Conservation (phyloP, 2,329 filamentous ascomycete species). For the Zymoseptoria pseudotritici region DNA sequence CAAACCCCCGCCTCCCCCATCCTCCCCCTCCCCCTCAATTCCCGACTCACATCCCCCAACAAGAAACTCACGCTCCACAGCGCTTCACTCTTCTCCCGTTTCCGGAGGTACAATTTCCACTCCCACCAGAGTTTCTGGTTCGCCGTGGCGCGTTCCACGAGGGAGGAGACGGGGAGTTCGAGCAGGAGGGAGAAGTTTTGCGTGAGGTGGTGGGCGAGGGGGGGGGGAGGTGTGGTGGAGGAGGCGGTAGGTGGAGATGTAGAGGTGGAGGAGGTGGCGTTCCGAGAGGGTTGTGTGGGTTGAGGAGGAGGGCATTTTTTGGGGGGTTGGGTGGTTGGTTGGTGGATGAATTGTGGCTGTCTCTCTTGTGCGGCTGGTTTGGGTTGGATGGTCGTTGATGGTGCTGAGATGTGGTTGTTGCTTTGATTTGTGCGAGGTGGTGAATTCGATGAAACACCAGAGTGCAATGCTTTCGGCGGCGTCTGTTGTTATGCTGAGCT, state of each 20-base stretch:
- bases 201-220: not conserved
- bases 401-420: no score
- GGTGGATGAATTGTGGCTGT: no score
- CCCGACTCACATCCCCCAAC: not conserved
- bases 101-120: not conserved
- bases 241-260: not conserved
- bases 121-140: not conserved
- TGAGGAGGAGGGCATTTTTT: not conserved
- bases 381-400: no score
- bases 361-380: no score
- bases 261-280: not conserved
- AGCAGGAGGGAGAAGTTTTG: not conserved
- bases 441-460: no score
- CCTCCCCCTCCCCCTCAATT: not conserved
- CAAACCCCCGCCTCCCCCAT: not conserved
- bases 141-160: not conserved
- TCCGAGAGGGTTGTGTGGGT: not conserved
- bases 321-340: no score
- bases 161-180: not conserved
- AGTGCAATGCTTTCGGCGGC: no score
- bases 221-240: not conserved
- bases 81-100: not conserved
- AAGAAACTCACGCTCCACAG: not conserved
- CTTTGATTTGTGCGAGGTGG: no score
- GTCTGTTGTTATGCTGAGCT: no score